Conservation (phyloP, 441 rosid genomes). For the Jatropha multifida region DNA sequence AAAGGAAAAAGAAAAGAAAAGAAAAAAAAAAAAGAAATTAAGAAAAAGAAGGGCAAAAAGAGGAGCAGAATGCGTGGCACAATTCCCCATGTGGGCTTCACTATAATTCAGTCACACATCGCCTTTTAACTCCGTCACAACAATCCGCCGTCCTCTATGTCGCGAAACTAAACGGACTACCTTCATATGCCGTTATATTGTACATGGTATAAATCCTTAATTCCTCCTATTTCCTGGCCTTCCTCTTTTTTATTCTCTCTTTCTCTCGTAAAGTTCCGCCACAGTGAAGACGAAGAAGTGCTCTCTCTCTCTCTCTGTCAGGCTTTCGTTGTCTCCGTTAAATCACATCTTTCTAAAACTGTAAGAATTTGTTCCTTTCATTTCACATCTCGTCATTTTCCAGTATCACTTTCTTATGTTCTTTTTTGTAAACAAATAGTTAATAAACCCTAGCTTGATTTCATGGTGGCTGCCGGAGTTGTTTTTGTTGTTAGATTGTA, state of each 20-base stretch:
- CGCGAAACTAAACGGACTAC: not conserved
- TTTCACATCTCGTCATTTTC: not conserved
- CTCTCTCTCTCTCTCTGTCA: not conserved
- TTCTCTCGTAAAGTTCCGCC: not conserved
- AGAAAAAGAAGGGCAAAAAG: conserved; percentile 8
- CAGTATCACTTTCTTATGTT: not conserved
- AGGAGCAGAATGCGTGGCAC: conserved; percentile 42
- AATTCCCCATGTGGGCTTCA: conserved; percentile 50
- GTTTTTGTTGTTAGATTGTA: not conserved
- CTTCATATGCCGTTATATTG: not conserved
- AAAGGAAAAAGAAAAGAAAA: not conserved
- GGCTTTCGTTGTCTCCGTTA: not conserved
- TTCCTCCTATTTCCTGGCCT: not conserved
- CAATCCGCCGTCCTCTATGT: conserved; percentile 16
- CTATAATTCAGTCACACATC: conserved; percentile 18
- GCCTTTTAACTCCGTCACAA: conserved; percentile 27
- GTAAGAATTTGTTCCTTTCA: not conserved
- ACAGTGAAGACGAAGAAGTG: not conserved
- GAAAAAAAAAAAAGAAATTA: not conserved
- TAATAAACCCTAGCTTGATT: conserved; percentile 19
- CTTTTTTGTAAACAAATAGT: not conserved
- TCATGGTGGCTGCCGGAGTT: not conserved
- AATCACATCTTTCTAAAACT: not conserved
- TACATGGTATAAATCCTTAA: conserved; percentile 8
- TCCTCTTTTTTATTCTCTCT: not conserved